A percentile compares a stretch with the other conserved stretches of the same genome.
These are phyloP conservation scores for Aspergillus leporis DNA, from an alignment of 495 filamentous ascomycete genomes.

Conservation along the genomic window DNA sequence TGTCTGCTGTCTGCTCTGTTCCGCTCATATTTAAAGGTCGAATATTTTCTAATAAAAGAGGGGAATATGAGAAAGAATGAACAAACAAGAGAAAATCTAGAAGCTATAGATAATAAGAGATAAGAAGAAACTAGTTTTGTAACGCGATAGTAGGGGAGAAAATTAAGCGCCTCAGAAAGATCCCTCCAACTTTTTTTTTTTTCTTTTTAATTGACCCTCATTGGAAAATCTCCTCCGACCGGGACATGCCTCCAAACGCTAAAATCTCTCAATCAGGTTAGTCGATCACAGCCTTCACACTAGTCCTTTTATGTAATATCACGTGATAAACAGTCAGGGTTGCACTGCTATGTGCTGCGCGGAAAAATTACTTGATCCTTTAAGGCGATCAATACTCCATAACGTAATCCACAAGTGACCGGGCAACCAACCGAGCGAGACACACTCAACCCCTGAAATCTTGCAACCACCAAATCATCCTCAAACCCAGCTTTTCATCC, in stretches of 20 bases:
- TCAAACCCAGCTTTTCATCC: too few species aligned
- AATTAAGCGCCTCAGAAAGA: slow-evolving; percentile 23
- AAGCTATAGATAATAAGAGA: slow-evolving; percentile 10
- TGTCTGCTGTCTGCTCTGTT: slow-evolving; percentile 25
- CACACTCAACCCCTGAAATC: too few species aligned
- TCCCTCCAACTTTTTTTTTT: slow-evolving; percentile 40
- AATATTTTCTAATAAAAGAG: slow-evolving; percentile 7
- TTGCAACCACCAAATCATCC: too few species aligned
- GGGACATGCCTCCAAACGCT: slow-evolving; percentile 3
- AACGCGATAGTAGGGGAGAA: slow-evolving; percentile 12
- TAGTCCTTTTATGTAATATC: slow-evolving; percentile 5
- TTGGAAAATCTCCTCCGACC: slow-evolving; percentile 27
- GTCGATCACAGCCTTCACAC: slow-evolving; percentile 5
- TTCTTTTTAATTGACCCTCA: slow-evolving; percentile 26
- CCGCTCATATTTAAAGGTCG: slow-evolving; percentile 32
- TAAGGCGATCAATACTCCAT: too few species aligned
- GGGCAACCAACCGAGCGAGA: too few species aligned
- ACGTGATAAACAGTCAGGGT: slow-evolving; percentile 26
- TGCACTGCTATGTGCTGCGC: not conserved
- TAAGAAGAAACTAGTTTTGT: not conserved
- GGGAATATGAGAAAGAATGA: slow-evolving; percentile 11
- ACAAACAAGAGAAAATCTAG: slow-evolving; percentile 14
- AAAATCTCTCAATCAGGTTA: slow-evolving; percentile 14
- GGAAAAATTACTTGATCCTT: too few species aligned
- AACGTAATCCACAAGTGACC: too few species aligned